Base-by-base conservation (phyloP, 2,329 filamentous ascomycete species). In the Colletotrichum sp. region DNA sequence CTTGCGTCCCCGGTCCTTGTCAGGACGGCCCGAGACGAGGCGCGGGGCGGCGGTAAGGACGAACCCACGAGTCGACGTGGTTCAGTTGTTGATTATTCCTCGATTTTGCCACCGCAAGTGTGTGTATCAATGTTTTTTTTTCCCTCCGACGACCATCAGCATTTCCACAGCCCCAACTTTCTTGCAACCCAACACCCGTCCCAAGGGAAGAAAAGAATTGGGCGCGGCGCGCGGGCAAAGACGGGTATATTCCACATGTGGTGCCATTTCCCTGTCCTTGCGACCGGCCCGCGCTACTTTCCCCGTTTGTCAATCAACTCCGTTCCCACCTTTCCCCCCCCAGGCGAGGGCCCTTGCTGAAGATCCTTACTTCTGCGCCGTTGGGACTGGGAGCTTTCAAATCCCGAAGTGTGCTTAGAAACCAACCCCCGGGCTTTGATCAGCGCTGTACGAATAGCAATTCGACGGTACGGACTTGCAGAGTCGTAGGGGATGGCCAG, bases 11-110 rank as follows among this genome's bases (percentile, higher is more conserved):
- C 24, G 68, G 69, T 72, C 68, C 72, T 70, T 72, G 72, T 72
- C 66, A 63, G 57, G 63, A 29, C 72, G 72, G 72, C 55, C 72
- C 72, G 72, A 74, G 47, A 72, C 57, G 68, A 74, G 61, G 58
- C 43, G 33, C 34, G 62, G 68, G 59, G 62, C n/a, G 11, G 36
- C 16, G 24, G 47, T 21, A 33, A 15, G 21, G 47, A 67, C 57
- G 55, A 66, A 57, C 59, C 47, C 29, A 51, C 59, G 43, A 38
- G 27, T 36, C n/a, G 66, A 36, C 58, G 57, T 29, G n/a, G 34
- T 54, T 70, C 27, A 34, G 21, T 58, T 58, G 33, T 29, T 31
- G 55, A 57, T 27, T 62, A 36, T 36, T 58, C 31, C 13, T 12
- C 62, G 5, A 36, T 31, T 55, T 59, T 65, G 54, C 43, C 55